phyloP scores from a whole-genome alignment of 2,329 filamentous ascomycete species.

The Neonectria coccinea region DNA sequence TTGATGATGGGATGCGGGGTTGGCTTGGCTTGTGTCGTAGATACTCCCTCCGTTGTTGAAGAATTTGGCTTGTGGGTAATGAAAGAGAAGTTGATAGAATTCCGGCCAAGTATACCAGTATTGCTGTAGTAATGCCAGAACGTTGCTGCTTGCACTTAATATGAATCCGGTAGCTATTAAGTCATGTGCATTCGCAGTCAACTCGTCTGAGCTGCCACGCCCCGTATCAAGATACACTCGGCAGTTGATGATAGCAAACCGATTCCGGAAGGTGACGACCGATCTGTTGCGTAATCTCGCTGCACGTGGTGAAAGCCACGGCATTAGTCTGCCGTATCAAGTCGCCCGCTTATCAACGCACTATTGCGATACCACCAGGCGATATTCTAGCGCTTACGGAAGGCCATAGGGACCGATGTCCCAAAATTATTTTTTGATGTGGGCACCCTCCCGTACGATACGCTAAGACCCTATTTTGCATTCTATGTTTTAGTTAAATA shows the following conservation, averaged over 20 bases:
- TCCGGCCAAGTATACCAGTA: neutral
- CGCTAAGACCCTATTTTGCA: no score
- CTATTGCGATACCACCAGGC: neutral
- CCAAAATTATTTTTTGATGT: no score
- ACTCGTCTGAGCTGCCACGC: neutral
- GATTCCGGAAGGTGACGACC: conserved; percentile 3
- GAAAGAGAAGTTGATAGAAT: no score
- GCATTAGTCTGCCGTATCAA: neutral
- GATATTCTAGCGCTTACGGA: no score
- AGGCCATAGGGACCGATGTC: no score
- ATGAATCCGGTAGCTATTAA: neutral
- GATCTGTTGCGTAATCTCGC: conserved; percentile 5
- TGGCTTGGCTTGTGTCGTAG: no score
- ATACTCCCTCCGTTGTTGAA: neutral
- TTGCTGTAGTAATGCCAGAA: no score
- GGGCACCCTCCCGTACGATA: no score
- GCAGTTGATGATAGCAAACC: neutral
- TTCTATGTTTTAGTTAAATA: no score
- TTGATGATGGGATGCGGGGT: neutral
- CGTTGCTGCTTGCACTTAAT: neutral
- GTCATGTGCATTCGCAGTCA: neutral
- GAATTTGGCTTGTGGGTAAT: neutral
- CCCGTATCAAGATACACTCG: neutral
- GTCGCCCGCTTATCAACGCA: conserved; percentile 9
- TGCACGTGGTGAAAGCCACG: neutral